A percentile compares a stretch with the other conserved stretches of the same genome.
Evolutionary conservation across 768 basidiomycete genomes (phyloP).

Genomic region (Basidioascus undulatus): DNA sequence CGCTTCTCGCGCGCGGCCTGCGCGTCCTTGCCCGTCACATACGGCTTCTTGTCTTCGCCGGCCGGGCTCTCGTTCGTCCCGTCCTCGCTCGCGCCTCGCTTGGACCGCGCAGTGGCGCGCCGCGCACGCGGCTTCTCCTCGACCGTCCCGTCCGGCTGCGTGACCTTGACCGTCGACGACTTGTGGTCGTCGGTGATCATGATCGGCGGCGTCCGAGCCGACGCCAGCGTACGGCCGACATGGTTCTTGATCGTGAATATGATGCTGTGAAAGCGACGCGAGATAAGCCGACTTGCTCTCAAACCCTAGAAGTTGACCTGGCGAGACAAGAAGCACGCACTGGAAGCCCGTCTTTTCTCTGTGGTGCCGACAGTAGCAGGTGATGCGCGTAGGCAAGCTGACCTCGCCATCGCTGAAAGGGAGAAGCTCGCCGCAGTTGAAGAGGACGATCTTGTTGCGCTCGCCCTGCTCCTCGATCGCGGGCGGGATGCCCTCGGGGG

Average conservation of each 20-base stretch:
- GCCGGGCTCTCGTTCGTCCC: too few species aligned
- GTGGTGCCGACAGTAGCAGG: conserved; percentile 96
- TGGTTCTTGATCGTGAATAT: conserved; percentile 65
- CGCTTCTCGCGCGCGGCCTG: too few species aligned
- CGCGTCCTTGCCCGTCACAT: too few species aligned
- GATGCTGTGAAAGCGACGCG: conserved; percentile 25
- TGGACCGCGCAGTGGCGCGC: too few species aligned
- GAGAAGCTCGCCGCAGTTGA: conserved; percentile 75
- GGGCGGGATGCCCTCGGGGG: conserved; percentile 24
- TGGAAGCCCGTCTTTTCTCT: conserved; percentile 80
- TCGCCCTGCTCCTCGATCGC: conserved; percentile 22
- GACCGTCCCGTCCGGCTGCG: too few species aligned
- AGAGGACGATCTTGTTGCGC: conserved; percentile 49
- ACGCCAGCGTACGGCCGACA: conserved; percentile 52
- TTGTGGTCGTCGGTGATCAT: conserved; percentile 99
- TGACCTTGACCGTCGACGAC: too few species aligned
- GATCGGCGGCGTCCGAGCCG: conserved; percentile 62
- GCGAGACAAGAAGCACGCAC: conserved; percentile 10
- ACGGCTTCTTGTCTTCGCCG: too few species aligned
- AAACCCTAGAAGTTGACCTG: neutral
- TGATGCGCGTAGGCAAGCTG: conserved; percentile 77
- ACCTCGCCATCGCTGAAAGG: conserved; percentile 72
- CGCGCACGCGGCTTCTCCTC: conserved; percentile 11
- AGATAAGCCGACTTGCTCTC: neutral
- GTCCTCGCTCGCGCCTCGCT: too few species aligned